A percentile compares a stretch with the other conserved stretches of the same genome.
Conservation (phyloP, 73 alveolate genomes). For the Urostyla sp. region DNA sequence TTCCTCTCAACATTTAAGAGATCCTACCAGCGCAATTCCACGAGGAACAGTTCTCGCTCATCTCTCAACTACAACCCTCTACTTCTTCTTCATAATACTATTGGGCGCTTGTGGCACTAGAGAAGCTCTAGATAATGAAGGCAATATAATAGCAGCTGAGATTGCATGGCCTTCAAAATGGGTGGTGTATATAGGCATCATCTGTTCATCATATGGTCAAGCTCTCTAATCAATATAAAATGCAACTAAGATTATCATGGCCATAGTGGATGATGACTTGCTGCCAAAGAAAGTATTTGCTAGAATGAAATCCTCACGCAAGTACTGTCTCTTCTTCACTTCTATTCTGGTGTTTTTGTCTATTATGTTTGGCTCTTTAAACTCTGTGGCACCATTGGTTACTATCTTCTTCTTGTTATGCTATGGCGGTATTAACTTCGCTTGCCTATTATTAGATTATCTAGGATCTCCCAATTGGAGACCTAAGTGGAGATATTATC, state of each 20-base stretch:
- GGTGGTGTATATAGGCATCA: slow-evolving; percentile 60
- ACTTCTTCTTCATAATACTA: slow-evolving; percentile 27
- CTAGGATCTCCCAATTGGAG: slow-evolving; percentile 80
- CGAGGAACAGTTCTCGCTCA: slow-evolving; percentile 69
- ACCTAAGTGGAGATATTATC: slow-evolving; percentile 74
- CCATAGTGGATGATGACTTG: slow-evolving; percentile 74
- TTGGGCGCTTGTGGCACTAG: slow-evolving; percentile 60
- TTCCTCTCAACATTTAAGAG: slow-evolving; percentile 58
- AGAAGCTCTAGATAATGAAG: slow-evolving; percentile 37
- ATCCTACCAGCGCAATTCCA: slow-evolving; percentile 61
- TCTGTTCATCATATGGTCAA: slow-evolving; percentile 63
- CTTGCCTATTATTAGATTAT: slow-evolving; percentile 69
- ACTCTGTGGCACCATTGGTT: slow-evolving; percentile 71
- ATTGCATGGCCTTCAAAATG: slow-evolving; percentile 70
- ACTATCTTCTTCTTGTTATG: slow-evolving; percentile 70
- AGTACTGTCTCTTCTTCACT: slow-evolving; percentile 47
- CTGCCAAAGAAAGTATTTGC: slow-evolving; percentile 52
- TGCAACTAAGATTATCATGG: slow-evolving; percentile 53
- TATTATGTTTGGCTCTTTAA: slow-evolving; percentile 64
- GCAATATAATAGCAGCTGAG: slow-evolving; percentile 63
- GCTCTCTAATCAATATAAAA: slow-evolving; percentile 64
- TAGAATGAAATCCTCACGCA: slow-evolving; percentile 3
- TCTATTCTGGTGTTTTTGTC: slow-evolving; percentile 7
- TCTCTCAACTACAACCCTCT: slow-evolving; percentile 33
- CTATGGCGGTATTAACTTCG: slow-evolving; percentile 68